Base-by-base conservation (phyloP, 192 early-diverging fungal genomes). In the Podila minutissima region DNA sequence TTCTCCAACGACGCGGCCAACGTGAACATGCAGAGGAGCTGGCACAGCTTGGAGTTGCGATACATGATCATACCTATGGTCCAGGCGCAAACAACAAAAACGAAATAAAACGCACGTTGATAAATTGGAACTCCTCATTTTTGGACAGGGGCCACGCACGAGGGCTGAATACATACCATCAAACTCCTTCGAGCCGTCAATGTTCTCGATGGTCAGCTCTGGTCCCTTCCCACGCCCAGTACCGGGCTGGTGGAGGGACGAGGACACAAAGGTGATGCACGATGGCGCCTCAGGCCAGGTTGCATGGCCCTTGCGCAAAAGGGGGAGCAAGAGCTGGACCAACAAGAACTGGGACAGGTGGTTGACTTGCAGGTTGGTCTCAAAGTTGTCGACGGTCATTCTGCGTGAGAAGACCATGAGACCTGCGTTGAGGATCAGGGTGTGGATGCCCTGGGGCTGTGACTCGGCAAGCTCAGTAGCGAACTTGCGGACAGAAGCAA, bases 281-380 rank as follows among this genome's bases (percentile, higher is more conserved):
- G 83, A 72, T n/a, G 61, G 50, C 24, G 69, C 59, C 11, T 73
- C 72, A 3, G 72, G 64, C 3, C 46, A 50, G 41, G 50, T 61
- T 4, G 33, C 50, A 41, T 67, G 50, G 26, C 71, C 66, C 13
- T 48, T 51, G 1, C 67, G 65, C 29, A 74, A 32, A 15, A 50
- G 62, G 22, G 66, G 76, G n/a, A 73, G 61, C 13, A 84, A 51
- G 26, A 82, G 24, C 22, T 82, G 64, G 3, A 62, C 55, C 37
- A 84, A 63, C 26, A 84, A 58, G 49, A 84, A 72, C 49, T 81
- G 70, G 13, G 83, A 75, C 1, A 84, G 74, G 61, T 84, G 83
- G 62, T 81, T 84, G 20, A 75, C 71, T 33, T 84, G 83, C 46
- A 84, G 53, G 51, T 74, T 84, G 20, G 48, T 66, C 62, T 84